These are phyloP conservation scores for Pyrus hybrid DNA, from an alignment of 331 rosid genomes.

Conservation along the genomic window DNA sequence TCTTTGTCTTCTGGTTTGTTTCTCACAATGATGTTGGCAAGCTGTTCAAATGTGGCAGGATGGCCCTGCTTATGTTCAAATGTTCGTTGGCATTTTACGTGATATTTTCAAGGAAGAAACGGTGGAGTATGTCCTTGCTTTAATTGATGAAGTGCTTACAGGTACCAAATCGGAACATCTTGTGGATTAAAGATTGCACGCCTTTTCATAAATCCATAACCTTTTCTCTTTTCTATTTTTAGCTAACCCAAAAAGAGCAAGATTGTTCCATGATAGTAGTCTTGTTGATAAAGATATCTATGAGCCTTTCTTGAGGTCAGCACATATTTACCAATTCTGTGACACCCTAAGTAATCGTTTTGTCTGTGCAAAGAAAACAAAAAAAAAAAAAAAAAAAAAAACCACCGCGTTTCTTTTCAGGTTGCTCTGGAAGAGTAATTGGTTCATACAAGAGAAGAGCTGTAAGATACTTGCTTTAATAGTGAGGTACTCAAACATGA, in stretches of 20 bases:
- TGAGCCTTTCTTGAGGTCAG: slow-evolving; percentile 90
- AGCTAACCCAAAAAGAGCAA: slow-evolving; percentile 94
- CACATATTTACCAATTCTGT: slow-evolving; percentile 14
- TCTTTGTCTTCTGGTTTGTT: neutral
- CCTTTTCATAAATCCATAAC: neutral
- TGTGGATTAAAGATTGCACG: neutral
- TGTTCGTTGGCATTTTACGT: slow-evolving; percentile 74
- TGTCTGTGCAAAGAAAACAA: neutral
- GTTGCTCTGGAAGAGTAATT: slow-evolving; percentile 92
- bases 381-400: no score
- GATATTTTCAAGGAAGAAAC: slow-evolving; percentile 94
- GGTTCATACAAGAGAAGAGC: slow-evolving; percentile 97
- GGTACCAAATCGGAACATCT: slow-evolving; percentile 35
- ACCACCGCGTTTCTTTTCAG: slow-evolving; percentile 33
- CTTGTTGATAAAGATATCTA: slow-evolving; percentile 72
- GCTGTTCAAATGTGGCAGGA: slow-evolving; percentile 48
- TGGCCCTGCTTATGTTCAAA: slow-evolving; percentile 88
- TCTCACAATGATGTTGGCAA: slow-evolving; percentile 11
- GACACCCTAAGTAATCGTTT: neutral
- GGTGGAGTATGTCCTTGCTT: slow-evolving; percentile 83
- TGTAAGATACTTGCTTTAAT: slow-evolving; percentile 84
- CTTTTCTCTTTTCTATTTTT: slow-evolving; percentile 12
- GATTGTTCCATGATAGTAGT: slow-evolving; percentile 75
- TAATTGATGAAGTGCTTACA: slow-evolving; percentile 88
- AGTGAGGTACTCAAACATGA: slow-evolving; percentile 52